Base-by-base conservation (phyloP, 768 basidiomycete genomes). In the Leucosporidium scottii region DNA sequence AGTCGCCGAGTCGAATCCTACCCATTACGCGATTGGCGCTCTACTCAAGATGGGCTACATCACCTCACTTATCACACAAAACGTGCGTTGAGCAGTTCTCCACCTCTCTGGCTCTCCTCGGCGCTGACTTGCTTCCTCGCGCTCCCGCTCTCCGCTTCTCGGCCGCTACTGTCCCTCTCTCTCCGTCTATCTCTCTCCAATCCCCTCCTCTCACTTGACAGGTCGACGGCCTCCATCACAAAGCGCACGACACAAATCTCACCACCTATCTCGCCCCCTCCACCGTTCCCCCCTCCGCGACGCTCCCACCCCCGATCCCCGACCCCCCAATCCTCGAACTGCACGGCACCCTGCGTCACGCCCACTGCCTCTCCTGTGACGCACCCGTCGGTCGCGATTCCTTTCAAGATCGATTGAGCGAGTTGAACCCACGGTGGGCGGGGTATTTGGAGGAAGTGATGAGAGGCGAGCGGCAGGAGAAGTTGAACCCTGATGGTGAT, bases 201-300 rank as follows among this genome's bases (percentile, higher is more conserved):
- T 3, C 39, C 39, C 3, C 20, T 8, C 6, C 13, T 2, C 31
- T 48, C 23, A 3, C 30, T 2, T n/a, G n/a, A 48, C 88, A 87
- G 78, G 93, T 98, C n/a, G 94, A 98, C 75, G 93, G 92, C 3
- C 84, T 98, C 9, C 93, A 97, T 75, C 86, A 86, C 61, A 91
- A 90, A 78, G 89, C 91, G 27, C 47, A 49, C 54, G 54, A 51
- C 25, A 12, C 25, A 13, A 51, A 66, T 21, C 62, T 72, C n/a
- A 31, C 54, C 15, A 51, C 51, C 20, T 72, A 72, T 56, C 67
- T 69, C 51, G 44, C 65, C 0, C 67, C 67, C 0, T 56, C 71
- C 0, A 28, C 59, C 17, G 25, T 66, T 56, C 31, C 62, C 0
- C 47, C 48, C 15, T 30, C 56, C 5, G 59, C 64, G 1, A 23